phyloP scores from a whole-genome alignment of 345 rosid genomes.

The Citrus sinensis region DNA sequence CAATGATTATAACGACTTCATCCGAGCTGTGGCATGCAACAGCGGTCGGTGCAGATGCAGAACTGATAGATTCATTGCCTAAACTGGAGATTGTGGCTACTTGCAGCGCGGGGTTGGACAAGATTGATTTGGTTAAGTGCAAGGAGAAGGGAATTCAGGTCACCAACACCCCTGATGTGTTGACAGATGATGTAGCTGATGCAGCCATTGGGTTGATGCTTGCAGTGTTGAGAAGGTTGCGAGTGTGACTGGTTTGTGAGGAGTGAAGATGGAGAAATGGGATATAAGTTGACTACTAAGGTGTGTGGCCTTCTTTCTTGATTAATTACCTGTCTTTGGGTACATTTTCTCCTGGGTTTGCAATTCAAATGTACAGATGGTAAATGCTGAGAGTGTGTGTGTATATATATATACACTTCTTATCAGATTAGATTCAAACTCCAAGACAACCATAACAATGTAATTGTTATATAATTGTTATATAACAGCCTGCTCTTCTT shows the following conservation, averaged over 20 bases:
- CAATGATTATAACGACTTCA: neutral
- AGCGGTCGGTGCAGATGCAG: slow-evolving; percentile 44
- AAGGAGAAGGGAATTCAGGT: slow-evolving; percentile 55
- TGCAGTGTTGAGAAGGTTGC: slow-evolving; percentile 24
- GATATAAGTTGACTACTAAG: slow-evolving; percentile 46
- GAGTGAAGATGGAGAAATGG: slow-evolving; percentile 42
- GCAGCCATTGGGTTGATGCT: no score
- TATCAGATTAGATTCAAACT: no score
- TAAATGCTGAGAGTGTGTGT: no score
- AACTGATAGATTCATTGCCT: slow-evolving; percentile 48
- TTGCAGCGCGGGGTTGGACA: slow-evolving; percentile 56
- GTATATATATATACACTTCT: no score
- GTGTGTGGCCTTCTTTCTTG: slow-evolving; percentile 18
- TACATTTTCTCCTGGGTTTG: neutral
- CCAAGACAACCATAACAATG: no score
- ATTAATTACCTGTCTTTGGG: no score
- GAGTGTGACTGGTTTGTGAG: slow-evolving; percentile 26
- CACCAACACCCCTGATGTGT: slow-evolving; percentile 58
- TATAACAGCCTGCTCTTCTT: no score
- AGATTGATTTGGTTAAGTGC: slow-evolving; percentile 53
- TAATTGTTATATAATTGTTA: neutral
- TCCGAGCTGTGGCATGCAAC: slow-evolving; percentile 2
- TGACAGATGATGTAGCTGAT: slow-evolving; percentile 48
- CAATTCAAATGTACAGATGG: neutral
- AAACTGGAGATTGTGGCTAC: slow-evolving; percentile 55